Evolutionary conservation across 495 filamentous ascomycete species (phyloP), one percentile per base, ranked within the genome.

Genomic region (Letharia columbiana): DNA sequence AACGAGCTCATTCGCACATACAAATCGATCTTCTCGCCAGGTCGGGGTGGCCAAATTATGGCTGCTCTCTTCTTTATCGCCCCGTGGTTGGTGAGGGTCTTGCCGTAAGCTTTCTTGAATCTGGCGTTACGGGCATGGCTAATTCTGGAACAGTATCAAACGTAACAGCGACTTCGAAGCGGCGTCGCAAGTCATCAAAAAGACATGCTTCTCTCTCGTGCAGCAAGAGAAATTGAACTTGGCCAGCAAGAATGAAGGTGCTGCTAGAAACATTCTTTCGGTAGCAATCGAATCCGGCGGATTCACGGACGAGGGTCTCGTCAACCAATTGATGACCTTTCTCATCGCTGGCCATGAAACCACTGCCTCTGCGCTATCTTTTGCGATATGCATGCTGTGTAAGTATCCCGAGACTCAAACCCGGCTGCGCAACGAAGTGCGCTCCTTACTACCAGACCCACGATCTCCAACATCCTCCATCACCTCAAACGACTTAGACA

Each of bases 201-300:
- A 28, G n/a, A 42, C 52, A 12, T 68, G 66, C 37, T 40, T 35
- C 20, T 59, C 60, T 7, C 39, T 57, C 7, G 58, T 67, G 7
- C 50, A 67, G 11, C 37, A 40, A 15, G 62, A 59, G 23, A 61
- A 61, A 18, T 8, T 20, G 11, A 67, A 63, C 13, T 17, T 39
- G 61, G 56, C 39, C 45, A 12, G 67, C 57, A 63, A 39, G 37
- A 54, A 66, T 33, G 65, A 61, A 52, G 63, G 66, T 11, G 65
- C 71, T 20, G 60, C 68, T 12, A 50, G 66, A 9, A 75, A 77
- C 60, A 76, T 78, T 40, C 63, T 91, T 37, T 86, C 83, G 2
- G 83, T 89, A 0, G 87, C 88, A 23, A 71, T 91, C 13, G 81
- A 88, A 66, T 84, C 80, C 9, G 87, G 85, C 23, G 79, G 75